A percentile compares a stretch with the other conserved stretches of the same genome.
These are phyloP conservation scores for Zygosaccharomyces gambellarensis DNA, from an alignment of 805 yeast genomes.

Conservation along the genomic window DNA sequence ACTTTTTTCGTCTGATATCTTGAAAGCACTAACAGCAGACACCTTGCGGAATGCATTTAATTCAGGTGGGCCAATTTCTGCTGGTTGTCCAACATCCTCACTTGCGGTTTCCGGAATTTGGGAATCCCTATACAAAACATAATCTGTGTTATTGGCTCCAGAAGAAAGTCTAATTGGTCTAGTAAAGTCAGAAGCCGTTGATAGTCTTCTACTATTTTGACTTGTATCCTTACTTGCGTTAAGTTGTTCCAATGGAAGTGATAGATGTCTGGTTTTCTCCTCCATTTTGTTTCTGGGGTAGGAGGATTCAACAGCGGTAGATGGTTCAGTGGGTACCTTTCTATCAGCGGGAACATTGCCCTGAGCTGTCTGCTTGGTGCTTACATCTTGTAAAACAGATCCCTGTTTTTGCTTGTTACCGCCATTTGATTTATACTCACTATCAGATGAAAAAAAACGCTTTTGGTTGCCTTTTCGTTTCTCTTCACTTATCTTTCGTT, in stretches of 20 bases:
- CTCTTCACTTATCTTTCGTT: not conserved
- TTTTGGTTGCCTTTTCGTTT: not conserved
- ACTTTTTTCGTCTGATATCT: conserved; percentile 8
- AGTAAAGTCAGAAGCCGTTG: not conserved
- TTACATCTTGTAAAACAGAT: not conserved
- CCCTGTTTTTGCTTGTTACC: not conserved
- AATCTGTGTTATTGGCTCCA: not conserved
- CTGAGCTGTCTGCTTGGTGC: no score
- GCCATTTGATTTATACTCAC: not conserved
- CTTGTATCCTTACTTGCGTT: not conserved
- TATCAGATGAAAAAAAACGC: not conserved
- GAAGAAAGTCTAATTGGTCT: not conserved
- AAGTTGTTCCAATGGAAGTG: not conserved
- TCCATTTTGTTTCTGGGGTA: not conserved
- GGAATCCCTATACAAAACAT: not conserved
- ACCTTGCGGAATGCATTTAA: not conserved
- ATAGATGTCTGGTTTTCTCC: not conserved
- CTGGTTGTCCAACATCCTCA: not conserved
- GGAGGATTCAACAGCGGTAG: not conserved
- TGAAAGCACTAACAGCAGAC: not conserved
- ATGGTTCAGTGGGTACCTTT: not conserved
- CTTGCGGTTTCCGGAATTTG: not conserved
- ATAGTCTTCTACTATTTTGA: not conserved
- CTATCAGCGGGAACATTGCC: not conserved
- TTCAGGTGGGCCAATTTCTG: not conserved